A percentile compares a stretch with the other conserved stretches of the same genome.
Evolutionary conservation across 441 rosid genomes (phyloP).

Genomic region (Francoa sonchifolia): DNA sequence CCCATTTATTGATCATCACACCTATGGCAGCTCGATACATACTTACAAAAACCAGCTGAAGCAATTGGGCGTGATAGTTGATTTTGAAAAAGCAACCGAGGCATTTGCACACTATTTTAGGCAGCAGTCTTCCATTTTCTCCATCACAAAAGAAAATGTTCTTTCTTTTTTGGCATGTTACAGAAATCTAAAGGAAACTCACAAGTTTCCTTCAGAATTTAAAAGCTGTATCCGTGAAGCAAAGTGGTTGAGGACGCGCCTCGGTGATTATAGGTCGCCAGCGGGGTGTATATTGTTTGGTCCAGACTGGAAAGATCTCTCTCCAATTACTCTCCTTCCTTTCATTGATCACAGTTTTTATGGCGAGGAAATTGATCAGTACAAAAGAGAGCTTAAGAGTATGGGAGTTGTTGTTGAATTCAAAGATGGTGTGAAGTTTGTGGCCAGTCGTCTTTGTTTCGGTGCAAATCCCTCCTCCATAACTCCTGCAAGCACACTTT

Average conservation of each 20-base stretch:
- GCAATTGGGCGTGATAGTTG: constrained; percentile 33
- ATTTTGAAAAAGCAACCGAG: constrained; percentile 33
- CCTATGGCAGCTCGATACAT: constrained; percentile 27
- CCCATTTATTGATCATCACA: constrained; percentile 28
- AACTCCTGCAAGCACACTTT: constrained; percentile 20
- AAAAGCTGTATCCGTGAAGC: constrained; percentile 21
- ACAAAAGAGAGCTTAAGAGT: constrained; percentile 28
- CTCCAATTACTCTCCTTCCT: constrained; percentile 41
- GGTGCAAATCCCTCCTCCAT: constrained; percentile 19
- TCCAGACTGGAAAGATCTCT: constrained; percentile 41
- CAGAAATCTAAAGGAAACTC: constrained; percentile 21
- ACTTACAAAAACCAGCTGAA: constrained; percentile 27
- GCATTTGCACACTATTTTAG: constrained; percentile 25
- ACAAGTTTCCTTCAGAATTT: constrained; percentile 21
- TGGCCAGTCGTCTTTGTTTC: constrained; percentile 25
- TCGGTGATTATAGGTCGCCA: constrained; percentile 42
- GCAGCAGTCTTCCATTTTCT: constrained; percentile 22
- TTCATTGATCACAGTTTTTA: constrained; percentile 34
- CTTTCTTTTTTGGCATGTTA: constrained; percentile 34
- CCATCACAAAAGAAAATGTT: constrained; percentile 23
- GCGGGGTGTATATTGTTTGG: constrained; percentile 40
- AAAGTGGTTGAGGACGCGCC: constrained; percentile 46
- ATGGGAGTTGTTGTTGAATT: constrained; percentile 32
- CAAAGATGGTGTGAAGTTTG: constrained; percentile 36
- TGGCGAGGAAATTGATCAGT: constrained; percentile 29